These are phyloP conservation scores for Tylopilus sp. DNA, from an alignment of 1,284 basidiomycete species.

Conservation along the genomic window DNA sequence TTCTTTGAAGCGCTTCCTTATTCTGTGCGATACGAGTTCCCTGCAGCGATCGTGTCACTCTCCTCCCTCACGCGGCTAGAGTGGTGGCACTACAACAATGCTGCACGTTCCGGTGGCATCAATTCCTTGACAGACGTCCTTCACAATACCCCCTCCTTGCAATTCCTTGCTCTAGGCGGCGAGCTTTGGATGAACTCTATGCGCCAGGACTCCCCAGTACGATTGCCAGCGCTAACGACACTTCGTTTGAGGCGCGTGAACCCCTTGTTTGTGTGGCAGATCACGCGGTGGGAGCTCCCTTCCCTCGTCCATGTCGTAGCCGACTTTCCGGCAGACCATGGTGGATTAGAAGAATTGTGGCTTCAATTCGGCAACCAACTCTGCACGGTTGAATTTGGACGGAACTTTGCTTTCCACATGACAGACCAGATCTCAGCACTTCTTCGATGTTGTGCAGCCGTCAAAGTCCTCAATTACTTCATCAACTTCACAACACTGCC, in stretches of 20 bases:
- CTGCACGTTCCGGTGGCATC: conserved; percentile 62
- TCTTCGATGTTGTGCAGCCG: conserved; percentile 46
- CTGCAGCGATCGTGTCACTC: conserved; percentile 45
- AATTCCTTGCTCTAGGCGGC: conserved; percentile 59
- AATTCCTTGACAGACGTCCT: conserved; percentile 60
- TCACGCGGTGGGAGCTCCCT: conserved; percentile 55
- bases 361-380: conserved; percentile 51
- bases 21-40: conserved; percentile 53
- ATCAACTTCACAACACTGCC: conserved; percentile 51
- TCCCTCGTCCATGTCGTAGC: conserved; percentile 44
- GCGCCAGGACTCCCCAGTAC: conserved; percentile 26
- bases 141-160: conserved; percentile 50
- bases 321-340: conserved; percentile 31
- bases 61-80: conserved; percentile 60
- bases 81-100: conserved; percentile 63
- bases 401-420: conserved; percentile 50
- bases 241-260: conserved; percentile 53
- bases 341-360: conserved; percentile 42
- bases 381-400: conserved; percentile 56
- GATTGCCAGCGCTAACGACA: conserved; percentile 47
- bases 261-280: conserved; percentile 48
- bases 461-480: conserved; percentile 57
- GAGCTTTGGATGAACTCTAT: conserved; percentile 38
- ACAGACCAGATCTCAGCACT: conserved; percentile 47
- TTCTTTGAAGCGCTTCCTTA: conserved; percentile 27